phyloP scores from a whole-genome alignment of 2,329 filamentous ascomycete species.

The Cladophialophora bantiana region DNA sequence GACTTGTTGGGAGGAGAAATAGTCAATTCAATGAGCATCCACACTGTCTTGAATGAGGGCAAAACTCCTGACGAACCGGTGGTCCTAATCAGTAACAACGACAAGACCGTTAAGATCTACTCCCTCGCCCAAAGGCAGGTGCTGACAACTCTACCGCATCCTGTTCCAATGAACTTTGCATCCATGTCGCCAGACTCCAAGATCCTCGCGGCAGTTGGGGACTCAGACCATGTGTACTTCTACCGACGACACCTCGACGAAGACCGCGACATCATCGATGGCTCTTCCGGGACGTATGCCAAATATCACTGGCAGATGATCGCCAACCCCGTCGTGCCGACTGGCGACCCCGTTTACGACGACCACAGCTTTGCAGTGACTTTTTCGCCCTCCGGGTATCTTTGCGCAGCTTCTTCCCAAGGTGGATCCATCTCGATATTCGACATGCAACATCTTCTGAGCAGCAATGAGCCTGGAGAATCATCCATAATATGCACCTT shows the following conservation, averaged over 20 bases:
- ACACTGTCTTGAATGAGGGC: slow-evolving; percentile 58
- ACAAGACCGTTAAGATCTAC: slow-evolving; percentile 85
- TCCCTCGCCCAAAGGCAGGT: slow-evolving; percentile 72
- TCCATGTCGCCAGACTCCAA: slow-evolving; percentile 90
- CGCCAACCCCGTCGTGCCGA: slow-evolving; percentile 50
- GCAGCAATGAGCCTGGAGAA: slow-evolving; percentile 42
- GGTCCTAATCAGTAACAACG: slow-evolving; percentile 80
- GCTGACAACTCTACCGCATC: slow-evolving; percentile 74
- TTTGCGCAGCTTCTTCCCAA: slow-evolving; percentile 60
- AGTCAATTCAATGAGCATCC: slow-evolving; percentile 71
- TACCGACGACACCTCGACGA: slow-evolving; percentile 62
- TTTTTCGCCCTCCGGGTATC: slow-evolving; percentile 57
- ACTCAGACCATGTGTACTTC: slow-evolving; percentile 85
- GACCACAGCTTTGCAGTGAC: slow-evolving; percentile 57
- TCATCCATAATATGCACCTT: slow-evolving; percentile 73
- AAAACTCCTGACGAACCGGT: slow-evolving; percentile 62
- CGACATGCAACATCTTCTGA: slow-evolving; percentile 45
- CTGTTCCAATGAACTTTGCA: slow-evolving; percentile 89
- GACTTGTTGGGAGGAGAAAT: slow-evolving; percentile 68
- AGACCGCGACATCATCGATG: slow-evolving; percentile 22
- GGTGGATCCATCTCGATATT: slow-evolving; percentile 57
- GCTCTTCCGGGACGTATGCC: slow-evolving; percentile 44
- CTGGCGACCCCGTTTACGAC: slow-evolving; percentile 50
- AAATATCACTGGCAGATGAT: slow-evolving; percentile 53
- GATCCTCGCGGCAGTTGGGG: slow-evolving; percentile 81